These are phyloP conservation scores for Auricularia auricula-judae DNA, from an alignment of 768 basidiomycete genomes.

Conservation along the genomic window DNA sequence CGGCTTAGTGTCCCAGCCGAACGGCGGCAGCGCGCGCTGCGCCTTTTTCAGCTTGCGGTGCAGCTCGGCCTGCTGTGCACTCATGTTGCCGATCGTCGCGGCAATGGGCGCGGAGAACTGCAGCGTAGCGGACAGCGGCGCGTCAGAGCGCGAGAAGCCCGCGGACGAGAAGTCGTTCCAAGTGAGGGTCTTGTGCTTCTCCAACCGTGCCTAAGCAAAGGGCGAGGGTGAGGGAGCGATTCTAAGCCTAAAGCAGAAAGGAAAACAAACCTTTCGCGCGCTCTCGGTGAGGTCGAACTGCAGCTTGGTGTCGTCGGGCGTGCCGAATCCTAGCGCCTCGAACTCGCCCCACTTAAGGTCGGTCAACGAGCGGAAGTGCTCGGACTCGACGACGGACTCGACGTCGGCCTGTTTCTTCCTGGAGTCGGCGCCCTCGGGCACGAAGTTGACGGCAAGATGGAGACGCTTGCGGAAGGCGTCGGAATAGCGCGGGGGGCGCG, in stretches of 20 bases:
- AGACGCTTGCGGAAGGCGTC: conserved; percentile 69
- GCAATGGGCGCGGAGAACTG: conserved; percentile 56
- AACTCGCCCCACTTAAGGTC: conserved; percentile 91
- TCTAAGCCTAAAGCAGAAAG: conserved; percentile 10
- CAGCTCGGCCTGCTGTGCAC: conserved; percentile 59
- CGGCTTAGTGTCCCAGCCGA: conserved; percentile 89
- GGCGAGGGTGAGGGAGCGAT: conserved; percentile 2
- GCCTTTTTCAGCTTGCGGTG: conserved; percentile 74
- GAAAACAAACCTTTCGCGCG: conserved; percentile 51
- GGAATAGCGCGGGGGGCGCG: conserved; percentile 53
- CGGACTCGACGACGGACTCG: conserved; percentile 32
- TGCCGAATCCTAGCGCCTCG: conserved; percentile 71
- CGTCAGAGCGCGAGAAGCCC: conserved; percentile 75
- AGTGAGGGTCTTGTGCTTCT: conserved; percentile 73
- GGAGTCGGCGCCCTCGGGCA: conserved; percentile 34
- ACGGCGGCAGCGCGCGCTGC: conserved; percentile 60
- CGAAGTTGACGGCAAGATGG: conserved; percentile 49
- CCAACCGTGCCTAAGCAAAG: conserved; percentile 41
- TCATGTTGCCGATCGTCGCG: conserved; percentile 60
- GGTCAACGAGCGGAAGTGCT: conserved; percentile 68
- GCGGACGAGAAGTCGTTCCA: conserved; percentile 84
- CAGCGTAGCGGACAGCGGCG: conserved; percentile 66
- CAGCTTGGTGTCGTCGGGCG: conserved; percentile 53
- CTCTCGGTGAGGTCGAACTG: conserved; percentile 90
- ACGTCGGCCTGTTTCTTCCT: conserved; percentile 23